Evolutionary conservation across 1,284 basidiomycete species (phyloP), one percentile per base, ranked within the genome.

Genomic region (Cryptococcus sp.): DNA sequence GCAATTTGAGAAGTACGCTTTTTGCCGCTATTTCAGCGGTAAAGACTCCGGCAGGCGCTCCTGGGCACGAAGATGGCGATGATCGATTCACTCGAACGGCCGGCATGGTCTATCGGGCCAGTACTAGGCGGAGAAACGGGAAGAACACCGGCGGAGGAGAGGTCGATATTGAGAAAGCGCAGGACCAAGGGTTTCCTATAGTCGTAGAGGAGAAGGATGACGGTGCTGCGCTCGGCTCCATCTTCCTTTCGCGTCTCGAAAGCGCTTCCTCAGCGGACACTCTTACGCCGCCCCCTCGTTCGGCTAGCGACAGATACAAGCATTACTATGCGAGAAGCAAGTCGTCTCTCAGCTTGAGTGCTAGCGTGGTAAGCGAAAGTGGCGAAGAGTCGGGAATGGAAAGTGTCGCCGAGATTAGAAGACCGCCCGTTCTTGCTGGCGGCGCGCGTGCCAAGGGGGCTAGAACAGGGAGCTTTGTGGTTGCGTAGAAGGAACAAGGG

Each of bases 1-100:
- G 59, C 46, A 70, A 70, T 56, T 61, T 70, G n/a, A 58, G 68
- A 17, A 55, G 52, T 22, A 64, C 68, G 5, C 50, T 70, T 19
- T 67, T 68, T 44, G 62, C 65, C 13, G 68, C 68, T 7, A 70
- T 70, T 40, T 57, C 59, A 10, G 64, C 58, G 7, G 53, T 49
- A 6, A 37, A 46, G 44, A 51, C 57, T 10, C 57, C 59, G 8
- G 52, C 54, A 7, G 17, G 26, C 22, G 53, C 19, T 17, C 38
- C 17, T n/a, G 23, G 49, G 16, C 1, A 23, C 44, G 8, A 20
- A 22, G 29, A 34, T 10, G 46, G 54, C 48, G 58, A 61, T 29
- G 68, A 70, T 59, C 51, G 58, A 29, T 70, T 63, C 50, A 70
- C 68, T 6, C 53, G 65, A 5, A 51, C 64, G 2, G 63, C 66